Conservation (phyloP, 345 rosid species). For the Cardiospermum halicacabum region DNA sequence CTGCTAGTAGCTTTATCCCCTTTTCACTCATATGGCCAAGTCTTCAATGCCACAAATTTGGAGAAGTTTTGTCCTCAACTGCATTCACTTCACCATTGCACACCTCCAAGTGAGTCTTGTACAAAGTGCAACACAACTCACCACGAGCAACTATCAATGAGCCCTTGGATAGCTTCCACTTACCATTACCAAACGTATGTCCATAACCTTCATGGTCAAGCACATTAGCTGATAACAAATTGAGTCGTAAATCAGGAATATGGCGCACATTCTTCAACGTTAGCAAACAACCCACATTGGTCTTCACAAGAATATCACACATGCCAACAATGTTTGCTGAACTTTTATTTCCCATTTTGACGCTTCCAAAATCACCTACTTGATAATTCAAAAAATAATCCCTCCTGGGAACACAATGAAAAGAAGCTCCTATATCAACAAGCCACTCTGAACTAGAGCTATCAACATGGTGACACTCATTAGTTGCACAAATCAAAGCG, state of each 20-base stretch:
- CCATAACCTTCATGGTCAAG: neutral
- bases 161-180: slow-evolving; percentile 11
- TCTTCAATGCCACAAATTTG: slow-evolving; percentile 5
- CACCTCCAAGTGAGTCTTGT: neutral
- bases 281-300: neutral
- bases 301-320: slow-evolving; percentile 1
- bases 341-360: too few species aligned
- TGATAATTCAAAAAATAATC: neutral
- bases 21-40: too few species aligned
- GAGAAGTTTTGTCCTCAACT: neutral
- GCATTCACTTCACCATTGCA: neutral
- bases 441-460: neutral
- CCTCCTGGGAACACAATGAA: neutral
- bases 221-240: neutral
- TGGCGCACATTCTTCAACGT: slow-evolving; percentile 6
- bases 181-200: neutral
- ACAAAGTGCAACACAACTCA: neutral
- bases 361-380: neutral
- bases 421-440: neutral
- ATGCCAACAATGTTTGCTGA: neutral
- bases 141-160: neutral
- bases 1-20: neutral
- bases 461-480: neutral
- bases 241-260: neutral
- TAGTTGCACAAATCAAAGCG: neutral